Evolutionary conservation across 352 stramenopile species (phyloP).

Genomic region (Pythium brachiatum): DNA sequence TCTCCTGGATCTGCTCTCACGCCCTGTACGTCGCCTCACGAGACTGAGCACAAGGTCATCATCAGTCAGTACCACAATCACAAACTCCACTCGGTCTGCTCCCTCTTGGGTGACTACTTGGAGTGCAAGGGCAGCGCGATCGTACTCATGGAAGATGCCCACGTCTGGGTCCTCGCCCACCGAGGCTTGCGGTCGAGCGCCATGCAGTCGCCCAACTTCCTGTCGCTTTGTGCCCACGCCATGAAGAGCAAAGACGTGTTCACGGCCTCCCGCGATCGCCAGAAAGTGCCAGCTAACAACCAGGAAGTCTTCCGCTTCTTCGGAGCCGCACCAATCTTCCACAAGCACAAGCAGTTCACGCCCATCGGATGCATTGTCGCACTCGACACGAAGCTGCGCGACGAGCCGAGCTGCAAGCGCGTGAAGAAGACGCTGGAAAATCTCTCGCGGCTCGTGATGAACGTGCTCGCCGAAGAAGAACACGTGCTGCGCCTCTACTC

Average conservation of each 20-base stretch:
- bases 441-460: constrained; percentile 57
- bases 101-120: constrained; percentile 63
- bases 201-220: constrained; percentile 53
- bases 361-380: constrained; percentile 60
- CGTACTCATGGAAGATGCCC: constrained; percentile 51
- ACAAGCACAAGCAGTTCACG: constrained; percentile 20
- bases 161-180: constrained; percentile 70
- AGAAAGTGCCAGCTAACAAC: constrained; percentile 25
- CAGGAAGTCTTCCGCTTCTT: constrained; percentile 62
- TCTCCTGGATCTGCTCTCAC: constrained; percentile 33
- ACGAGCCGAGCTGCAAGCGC: constrained; percentile 33
- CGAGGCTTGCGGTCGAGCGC: constrained; percentile 48
- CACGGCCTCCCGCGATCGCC: constrained; percentile 38
- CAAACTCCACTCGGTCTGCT: constrained; percentile 72
- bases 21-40: constrained; percentile 29
- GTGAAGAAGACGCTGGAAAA: constrained; percentile 62
- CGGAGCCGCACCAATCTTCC: constrained; percentile 47
- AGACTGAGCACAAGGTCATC: constrained; percentile 51
- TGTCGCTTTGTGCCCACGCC: constrained; percentile 52
- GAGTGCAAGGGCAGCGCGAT: constrained; percentile 66
- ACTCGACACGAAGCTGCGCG: constrained; percentile 48
- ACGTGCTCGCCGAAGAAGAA: constrained; percentile 54
- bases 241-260: constrained; percentile 43
- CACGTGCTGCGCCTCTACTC: constrained; percentile 57
- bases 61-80: constrained; percentile 70